Evolutionary conservation across 2,329 filamentous ascomycete genomes (phyloP), one percentile per base, ranked within the genome.

Genomic region (Pseudovirgaria hyperparasitica): DNA sequence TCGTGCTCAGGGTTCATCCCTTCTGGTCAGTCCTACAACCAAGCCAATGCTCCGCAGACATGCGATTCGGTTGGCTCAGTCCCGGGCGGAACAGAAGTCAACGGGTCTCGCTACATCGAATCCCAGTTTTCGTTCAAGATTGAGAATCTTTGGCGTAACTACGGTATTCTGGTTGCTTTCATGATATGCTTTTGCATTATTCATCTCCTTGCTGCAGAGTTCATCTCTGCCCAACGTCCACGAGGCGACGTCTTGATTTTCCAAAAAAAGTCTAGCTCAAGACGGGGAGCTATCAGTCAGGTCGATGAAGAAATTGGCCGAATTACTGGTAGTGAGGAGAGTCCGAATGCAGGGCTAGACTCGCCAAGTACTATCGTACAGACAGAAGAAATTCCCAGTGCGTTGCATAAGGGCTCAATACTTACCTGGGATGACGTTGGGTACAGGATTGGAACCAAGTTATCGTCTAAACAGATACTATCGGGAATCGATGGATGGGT

Each of bases 401-500:
- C n/a, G n/a, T n/a, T n/a, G n/a, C n/a, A n/a, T n/a, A n/a, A n/a
- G n/a, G n/a, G n/a, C n/a, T n/a, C n/a, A n/a, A n/a, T 80, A 16
- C 63, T n/a, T n/a, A n/a, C n/a, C n/a, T n/a, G n/a, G n/a, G n/a
- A n/a, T 92, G 65, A 82, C 39, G 73, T 90, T 3, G 80, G 73
- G 54, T 90, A 68, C 35, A 61, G 63, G 19, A 73, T 80, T 46
- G 72, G 77, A 50, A 81, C 87, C 55, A 87, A 86, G 59, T 62
- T 63, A n/a, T 72, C 82, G 41, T 56, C 63, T 1, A 67, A 82
- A 9, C 70, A 74, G 22, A 76, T 92, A 39, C 59, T 92, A 30
- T 72, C 92, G 42, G 61, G 85, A 34, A 78, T 92, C 9, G 78
- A 86, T 44, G 86, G 86, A 12, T 93, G 82, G 75, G 84, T 94